These are phyloP conservation scores for Stagonosporopsis cucurbitacearum DNA, from an alignment of 2,329 filamentous ascomycete genomes.

Conservation along the genomic window DNA sequence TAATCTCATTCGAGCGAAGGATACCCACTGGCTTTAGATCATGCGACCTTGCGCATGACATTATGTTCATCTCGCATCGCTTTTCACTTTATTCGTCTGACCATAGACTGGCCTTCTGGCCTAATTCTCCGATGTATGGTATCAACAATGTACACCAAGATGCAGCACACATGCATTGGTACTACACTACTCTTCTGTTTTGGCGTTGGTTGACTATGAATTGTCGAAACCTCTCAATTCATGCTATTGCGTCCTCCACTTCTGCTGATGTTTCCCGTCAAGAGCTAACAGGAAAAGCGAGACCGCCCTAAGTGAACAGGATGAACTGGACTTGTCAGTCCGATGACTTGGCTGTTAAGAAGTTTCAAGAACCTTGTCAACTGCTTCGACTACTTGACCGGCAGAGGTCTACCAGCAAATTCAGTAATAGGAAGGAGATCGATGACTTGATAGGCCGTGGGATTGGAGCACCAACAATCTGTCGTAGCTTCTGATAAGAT, in stretches of 20 bases:
- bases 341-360: neutral
- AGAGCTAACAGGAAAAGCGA: too few species aligned
- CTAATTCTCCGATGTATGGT: neutral
- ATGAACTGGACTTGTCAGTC: too few species aligned
- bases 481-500: slow-evolving; percentile 23
- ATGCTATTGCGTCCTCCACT: neutral
- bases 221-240: neutral
- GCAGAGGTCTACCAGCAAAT: neutral
- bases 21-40: slow-evolving; percentile 36
- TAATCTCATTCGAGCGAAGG: slow-evolving; percentile 28
- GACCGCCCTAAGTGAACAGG: too few species aligned
- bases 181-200: neutral
- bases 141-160: slow-evolving; percentile 6
- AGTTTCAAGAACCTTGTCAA: neutral
- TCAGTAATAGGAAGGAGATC: neutral
- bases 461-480: slow-evolving; percentile 18
- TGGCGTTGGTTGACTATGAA: neutral
- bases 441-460: neutral
- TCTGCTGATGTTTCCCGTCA: neutral
- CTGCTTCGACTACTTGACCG: neutral
- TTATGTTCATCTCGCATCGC: neutral
- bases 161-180: neutral
- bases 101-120: slow-evolving; percentile 2
- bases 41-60: slow-evolving; percentile 8
- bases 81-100: neutral